Conservation (phyloP, 2,329 filamentous ascomycete genomes). For the Hymenoscyphus linearis region DNA sequence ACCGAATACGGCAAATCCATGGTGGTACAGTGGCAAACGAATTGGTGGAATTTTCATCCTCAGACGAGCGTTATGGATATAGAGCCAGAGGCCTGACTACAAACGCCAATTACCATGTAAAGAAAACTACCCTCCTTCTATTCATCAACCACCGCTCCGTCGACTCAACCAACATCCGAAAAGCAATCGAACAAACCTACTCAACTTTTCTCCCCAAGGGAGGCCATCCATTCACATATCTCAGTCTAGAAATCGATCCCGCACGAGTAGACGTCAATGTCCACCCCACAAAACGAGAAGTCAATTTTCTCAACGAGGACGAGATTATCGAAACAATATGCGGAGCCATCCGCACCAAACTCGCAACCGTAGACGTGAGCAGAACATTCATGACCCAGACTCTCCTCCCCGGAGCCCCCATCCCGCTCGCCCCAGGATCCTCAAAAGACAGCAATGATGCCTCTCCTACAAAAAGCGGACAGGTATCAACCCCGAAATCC, state of each 20-base stretch:
- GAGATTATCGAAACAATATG: constrained; percentile 89
- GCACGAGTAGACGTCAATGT: constrained; percentile 93
- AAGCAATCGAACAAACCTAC: constrained; percentile 87
- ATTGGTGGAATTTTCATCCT: constrained; percentile 67
- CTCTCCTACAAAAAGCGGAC: constrained; percentile 13
- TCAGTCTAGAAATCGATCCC: constrained; percentile 89
- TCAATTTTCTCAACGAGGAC: constrained; percentile 96
- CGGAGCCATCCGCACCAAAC: constrained; percentile 67
- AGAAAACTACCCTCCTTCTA: constrained; percentile 78
- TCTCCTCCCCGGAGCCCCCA: constrained; percentile 64
- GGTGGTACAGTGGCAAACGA: constrained; percentile 82
- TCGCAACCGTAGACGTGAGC: constrained; percentile 87
- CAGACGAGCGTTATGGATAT: constrained; percentile 78
- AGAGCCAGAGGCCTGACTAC: constrained; percentile 75
- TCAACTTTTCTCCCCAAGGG: constrained; percentile 83
- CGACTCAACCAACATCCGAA: constrained; percentile 82
- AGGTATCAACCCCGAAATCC: constrained; percentile 42
- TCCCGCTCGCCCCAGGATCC: constrained; percentile 28
- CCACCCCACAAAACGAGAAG: constrained; percentile 93
- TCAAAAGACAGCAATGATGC: constrained; percentile 15
- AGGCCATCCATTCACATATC: constrained; percentile 88
- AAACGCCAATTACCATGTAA: constrained; percentile 92
- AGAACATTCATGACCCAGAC: constrained; percentile 93
- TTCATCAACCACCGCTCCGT: constrained; percentile 97
- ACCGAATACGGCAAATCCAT: constrained; percentile 88